Evolutionary conservation across 371 early-diverging fungal species (phyloP), one percentile per base, ranked within the genome.

Genomic region (Umbelopsis sp.): DNA sequence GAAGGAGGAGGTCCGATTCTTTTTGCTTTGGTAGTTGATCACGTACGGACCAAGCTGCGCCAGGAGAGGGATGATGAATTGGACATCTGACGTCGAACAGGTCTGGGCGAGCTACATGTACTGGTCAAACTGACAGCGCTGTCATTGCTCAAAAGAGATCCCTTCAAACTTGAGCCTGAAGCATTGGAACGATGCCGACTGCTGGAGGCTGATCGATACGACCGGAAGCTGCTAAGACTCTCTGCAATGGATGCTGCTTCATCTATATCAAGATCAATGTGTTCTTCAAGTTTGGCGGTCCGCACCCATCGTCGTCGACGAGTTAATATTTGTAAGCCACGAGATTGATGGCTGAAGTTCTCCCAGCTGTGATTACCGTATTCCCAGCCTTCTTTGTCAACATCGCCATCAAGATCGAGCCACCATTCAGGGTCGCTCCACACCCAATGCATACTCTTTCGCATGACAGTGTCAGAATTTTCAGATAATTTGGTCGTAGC

Each of bases 381-480:
- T 46, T 73, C 65, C 74, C 74, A 73, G 41, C 71, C 68, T 24
- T 63, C 51, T 35, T 62, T 62, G 41, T 69, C 72, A 38, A 66
- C 66, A 16, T 41, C 51, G 16, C 45, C 44, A 29, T 62, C 69
- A 11, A 57, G 44, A 18, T 51, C 52, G 44, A 25, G 62, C 16
- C 44, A 50, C 74, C 74, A 73, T 10, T 57, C 41, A 20, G 74
- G 74, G 44, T 73, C 74, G 0, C 57, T 57, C 57, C 57, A 57
- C 14, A 35, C 14, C 74, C 74, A 73, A 20, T 64, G 52, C 6
- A 70, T 41, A 37, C 44, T 46, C 16, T 68, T 65, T 25, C 63
- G 63, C 51, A 37, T 66, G 14, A 65, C 38, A 1, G 16, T 38
- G 22, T 10, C 32, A 0, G 67, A 65, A n/a, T 48, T 35, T 18